phyloP scores from a whole-genome alignment of 805 yeast genomes.

The Cyberlindnera xylosilytica region DNA sequence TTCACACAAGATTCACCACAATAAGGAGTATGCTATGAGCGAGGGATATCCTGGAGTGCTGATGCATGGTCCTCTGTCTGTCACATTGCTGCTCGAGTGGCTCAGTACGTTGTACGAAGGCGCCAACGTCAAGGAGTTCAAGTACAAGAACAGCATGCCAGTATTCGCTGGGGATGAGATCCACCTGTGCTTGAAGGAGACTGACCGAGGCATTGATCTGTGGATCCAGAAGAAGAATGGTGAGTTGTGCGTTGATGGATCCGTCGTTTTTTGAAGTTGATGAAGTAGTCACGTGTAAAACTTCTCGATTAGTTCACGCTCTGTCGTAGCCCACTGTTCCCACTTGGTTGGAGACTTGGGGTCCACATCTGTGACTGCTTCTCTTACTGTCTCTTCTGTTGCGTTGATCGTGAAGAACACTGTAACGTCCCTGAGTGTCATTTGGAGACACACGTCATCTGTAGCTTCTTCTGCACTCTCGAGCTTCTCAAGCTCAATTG shows the following conservation, averaged over 20 bases:
- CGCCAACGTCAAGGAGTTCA: slow-evolving; percentile 28
- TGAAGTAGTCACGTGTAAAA: no score
- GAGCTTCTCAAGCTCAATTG: slow-evolving; percentile 2
- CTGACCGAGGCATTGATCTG: slow-evolving; percentile 8
- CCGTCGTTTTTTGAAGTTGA: neutral
- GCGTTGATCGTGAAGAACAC: slow-evolving; percentile 29
- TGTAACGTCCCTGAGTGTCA: slow-evolving; percentile 39
- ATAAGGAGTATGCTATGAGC: slow-evolving; percentile 46
- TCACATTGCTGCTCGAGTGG: slow-evolving; percentile 59
- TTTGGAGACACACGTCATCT: slow-evolving; percentile 26
- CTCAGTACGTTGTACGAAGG: slow-evolving; percentile 26
- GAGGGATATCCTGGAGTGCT: slow-evolving; percentile 65
- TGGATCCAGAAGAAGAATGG: slow-evolving; percentile 23
- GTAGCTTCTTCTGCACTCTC: slow-evolving; percentile 13
- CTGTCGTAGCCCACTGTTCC: slow-evolving; percentile 46
- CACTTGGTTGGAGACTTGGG: slow-evolving; percentile 45
- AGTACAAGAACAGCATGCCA: slow-evolving; percentile 42
- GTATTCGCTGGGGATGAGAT: slow-evolving; percentile 36
- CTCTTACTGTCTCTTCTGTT: neutral
- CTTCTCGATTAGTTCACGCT: slow-evolving; percentile 23
- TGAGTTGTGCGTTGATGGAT: slow-evolving; percentile 13
- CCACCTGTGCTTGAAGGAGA: slow-evolving; percentile 19
- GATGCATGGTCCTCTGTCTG: slow-evolving; percentile 80
- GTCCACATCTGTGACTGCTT: slow-evolving; percentile 47
- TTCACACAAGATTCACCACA: slow-evolving; percentile 81